Evolutionary conservation across 2,329 filamentous ascomycete genomes (phyloP).

Genomic region (Ophiognomonia clavigignenti-juglandacearum): DNA sequence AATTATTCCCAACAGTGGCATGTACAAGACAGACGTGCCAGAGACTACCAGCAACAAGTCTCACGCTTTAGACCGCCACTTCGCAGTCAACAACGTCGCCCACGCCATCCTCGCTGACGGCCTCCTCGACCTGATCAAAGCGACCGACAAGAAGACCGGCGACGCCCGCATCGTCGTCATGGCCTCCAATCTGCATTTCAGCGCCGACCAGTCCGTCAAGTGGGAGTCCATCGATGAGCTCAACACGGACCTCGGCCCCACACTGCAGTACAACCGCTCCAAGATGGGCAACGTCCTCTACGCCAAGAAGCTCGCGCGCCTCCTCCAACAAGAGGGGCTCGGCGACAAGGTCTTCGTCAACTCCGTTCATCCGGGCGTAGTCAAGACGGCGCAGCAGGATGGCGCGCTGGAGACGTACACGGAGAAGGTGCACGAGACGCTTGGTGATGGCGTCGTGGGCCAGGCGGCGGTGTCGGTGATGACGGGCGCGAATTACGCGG

Average conservation of each 20-base stretch:
- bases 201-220: neutral
- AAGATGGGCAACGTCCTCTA: neutral
- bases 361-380: neutral
- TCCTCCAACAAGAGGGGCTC: neutral
- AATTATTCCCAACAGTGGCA: neutral
- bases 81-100: neutral
- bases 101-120: neutral
- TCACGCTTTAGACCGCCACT: neutral
- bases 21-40: neutral
- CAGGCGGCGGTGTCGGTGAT: neutral
- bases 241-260: neutral
- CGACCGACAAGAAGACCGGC: neutral
- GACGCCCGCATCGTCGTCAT: neutral
- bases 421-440: neutral
- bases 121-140: neutral
- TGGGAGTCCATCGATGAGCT: neutral
- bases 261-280: neutral
- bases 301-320: neutral
- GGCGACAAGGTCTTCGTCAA: neutral
- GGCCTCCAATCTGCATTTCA: neutral
- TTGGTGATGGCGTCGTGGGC: neutral
- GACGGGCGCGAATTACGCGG: neutral
- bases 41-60: neutral
- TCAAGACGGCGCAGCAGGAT: neutral
- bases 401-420: neutral